Conservation (phyloP, 129 eudicot species). For the Centaurea solstitialis region DNA sequence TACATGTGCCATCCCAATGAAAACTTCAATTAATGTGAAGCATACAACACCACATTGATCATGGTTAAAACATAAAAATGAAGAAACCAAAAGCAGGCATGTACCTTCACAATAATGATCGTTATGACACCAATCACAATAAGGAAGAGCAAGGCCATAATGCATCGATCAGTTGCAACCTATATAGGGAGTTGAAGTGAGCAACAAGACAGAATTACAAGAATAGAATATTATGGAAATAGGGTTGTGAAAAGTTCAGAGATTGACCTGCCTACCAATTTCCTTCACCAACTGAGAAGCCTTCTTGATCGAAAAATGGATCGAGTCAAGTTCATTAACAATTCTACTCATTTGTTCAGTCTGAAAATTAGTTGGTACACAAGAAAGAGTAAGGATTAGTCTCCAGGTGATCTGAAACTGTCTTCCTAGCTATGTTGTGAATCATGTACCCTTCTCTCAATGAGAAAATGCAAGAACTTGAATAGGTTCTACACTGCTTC, state of each 20-base stretch:
- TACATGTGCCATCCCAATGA: neutral
- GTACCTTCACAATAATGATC: constrained; percentile 88
- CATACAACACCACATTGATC: neutral
- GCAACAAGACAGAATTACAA: constrained; percentile 26
- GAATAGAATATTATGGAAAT: constrained; percentile 7
- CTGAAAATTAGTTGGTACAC: constrained; percentile 39
- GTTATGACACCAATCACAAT: constrained; percentile 88
- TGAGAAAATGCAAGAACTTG: neutral
- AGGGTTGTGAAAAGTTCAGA: constrained; percentile 38
- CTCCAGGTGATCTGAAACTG: neutral
- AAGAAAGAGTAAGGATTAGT: constrained; percentile 8
- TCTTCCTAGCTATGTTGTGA: neutral
- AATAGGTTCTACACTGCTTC: constrained; percentile 5
- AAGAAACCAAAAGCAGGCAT: neutral
- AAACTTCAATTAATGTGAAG: neutral
- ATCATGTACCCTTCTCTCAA: neutral
- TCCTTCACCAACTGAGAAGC: constrained; percentile 97
- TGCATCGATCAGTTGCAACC: constrained; percentile 97
- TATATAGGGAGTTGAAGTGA: constrained; percentile 35
- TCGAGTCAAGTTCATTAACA: constrained; percentile 93
- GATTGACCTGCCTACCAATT: constrained; percentile 98
- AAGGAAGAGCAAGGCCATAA: constrained; percentile 89
- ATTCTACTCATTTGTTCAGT: constrained; percentile 98
- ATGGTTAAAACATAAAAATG: neutral
- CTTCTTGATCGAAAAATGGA: constrained; percentile 87